A percentile compares a stretch with the other conserved stretches of the same genome.
Evolutionary conservation across 2,329 filamentous ascomycete genomes (phyloP).

Genomic region (Aspergillus sp.): DNA sequence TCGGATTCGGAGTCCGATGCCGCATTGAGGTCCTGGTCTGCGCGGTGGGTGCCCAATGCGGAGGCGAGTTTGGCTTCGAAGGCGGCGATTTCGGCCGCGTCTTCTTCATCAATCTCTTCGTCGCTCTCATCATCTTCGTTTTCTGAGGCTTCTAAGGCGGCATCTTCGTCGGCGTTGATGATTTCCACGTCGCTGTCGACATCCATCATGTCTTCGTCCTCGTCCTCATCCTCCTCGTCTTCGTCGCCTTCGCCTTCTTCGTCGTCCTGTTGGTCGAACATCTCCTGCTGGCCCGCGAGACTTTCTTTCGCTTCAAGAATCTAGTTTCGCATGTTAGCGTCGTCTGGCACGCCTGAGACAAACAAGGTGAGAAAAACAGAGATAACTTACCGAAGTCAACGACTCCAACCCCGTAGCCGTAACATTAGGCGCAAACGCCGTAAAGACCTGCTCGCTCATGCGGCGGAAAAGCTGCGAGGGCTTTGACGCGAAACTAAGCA

Average conservation of each 20-base stretch:
- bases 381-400: constrained; percentile 51
- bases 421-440: constrained; percentile 76
- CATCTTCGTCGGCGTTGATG: constrained; percentile 44
- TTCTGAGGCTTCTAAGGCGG: constrained; percentile 29
- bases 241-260: constrained; percentile 55
- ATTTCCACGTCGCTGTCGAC: constrained; percentile 44
- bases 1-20: constrained; percentile 59
- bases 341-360: neutral
- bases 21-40: constrained; percentile 60
- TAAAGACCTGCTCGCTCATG: constrained; percentile 85
- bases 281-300: constrained; percentile 77
- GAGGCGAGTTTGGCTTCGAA: constrained; percentile 78
- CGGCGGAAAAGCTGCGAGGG: constrained; percentile 83
- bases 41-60: constrained; percentile 72
- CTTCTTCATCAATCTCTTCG: constrained; percentile 40
- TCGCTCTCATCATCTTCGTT: constrained; percentile 48
- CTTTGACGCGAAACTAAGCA: constrained; percentile 87
- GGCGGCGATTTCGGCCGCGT: constrained; percentile 59
- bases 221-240: constrained; percentile 32
- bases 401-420: constrained; percentile 73
- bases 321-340: constrained; percentile 36
- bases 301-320: constrained; percentile 81
- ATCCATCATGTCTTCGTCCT: constrained; percentile 33
- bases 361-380: neutral
- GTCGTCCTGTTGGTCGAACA: constrained; percentile 76